Evolutionary conservation across 2,329 filamentous ascomycete genomes (phyloP), one percentile per base, ranked within the genome.

Genomic region (Trematosphaeria pertusa): DNA sequence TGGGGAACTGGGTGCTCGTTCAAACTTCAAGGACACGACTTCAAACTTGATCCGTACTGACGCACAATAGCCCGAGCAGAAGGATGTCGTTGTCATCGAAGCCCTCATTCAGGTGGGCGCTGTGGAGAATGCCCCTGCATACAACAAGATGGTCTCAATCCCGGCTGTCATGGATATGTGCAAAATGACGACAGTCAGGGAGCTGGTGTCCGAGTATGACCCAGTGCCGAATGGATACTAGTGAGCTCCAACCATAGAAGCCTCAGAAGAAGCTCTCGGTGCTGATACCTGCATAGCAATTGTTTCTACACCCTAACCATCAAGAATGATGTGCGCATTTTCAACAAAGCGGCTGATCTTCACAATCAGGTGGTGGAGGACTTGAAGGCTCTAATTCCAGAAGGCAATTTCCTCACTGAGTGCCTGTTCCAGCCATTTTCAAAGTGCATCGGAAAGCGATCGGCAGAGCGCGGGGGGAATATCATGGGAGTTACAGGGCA

Each of bases 341-440:
- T 75, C 54, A 58, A 57, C 17, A 62, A 71, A 34, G 71, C 71
- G 6, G 65, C 72, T 31, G 68, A 67, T 43, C 69, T 76, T 43
- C 75, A 77, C 56, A 57, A 66, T 33, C 65, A 69, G 10, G 67
- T 76, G 46, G 64, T 74, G 33, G 61, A 59, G 20, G 64, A 59
- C 28, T 47, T 71, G 40, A 67, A 67, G 32, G 57, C 50, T 8
- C 48, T 55, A 32, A 58, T 62, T 1, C 59, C 60, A 1, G 59
- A 59, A 26, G 62, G 61, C 15, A 62, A 73, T 37, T 72, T 70
- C 54, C 42, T 61, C 12, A 68, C 65, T 12, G 61, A 72, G 6
- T 56, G 52, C 10, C 59, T 68, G 5, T 69, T 73, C 40, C 71
- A 75, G 52, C 62, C 74, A 19, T 64, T 78, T 19, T 71, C 75